phyloP scores from a whole-genome alignment of 805 yeast genomes.

The Lachancea sp. region DNA sequence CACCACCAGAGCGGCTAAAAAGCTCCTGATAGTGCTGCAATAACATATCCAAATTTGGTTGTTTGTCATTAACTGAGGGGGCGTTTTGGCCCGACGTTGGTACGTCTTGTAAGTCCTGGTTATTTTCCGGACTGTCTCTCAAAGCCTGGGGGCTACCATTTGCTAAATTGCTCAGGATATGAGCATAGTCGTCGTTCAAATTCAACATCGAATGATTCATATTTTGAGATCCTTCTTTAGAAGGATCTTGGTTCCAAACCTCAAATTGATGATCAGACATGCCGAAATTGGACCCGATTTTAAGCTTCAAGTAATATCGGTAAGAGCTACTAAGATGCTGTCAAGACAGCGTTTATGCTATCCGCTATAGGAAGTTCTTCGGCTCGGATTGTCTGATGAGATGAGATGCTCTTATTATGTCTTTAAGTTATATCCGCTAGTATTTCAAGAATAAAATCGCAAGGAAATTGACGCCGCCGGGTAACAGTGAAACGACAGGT shows the following conservation, averaged over 20 bases:
- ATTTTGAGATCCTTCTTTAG: conserved; percentile 2
- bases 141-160: conserved; percentile 14
- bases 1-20: conserved; percentile 15
- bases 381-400: not conserved
- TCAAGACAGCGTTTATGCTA: not conserved
- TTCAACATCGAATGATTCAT: conserved; percentile 19
- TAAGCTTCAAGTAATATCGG: conserved; percentile 5
- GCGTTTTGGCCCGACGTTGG: conserved; percentile 3
- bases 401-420: not conserved
- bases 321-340: not conserved
- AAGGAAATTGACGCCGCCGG: conserved; percentile 1
- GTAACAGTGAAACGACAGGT: not conserved
- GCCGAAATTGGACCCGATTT: too few relatives aligned
- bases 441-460: not conserved
- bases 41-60: conserved; percentile 22
- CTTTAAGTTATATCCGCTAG: not conserved
- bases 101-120: conserved; percentile 3
- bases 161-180: conserved; percentile 22
- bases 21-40: conserved; percentile 29
- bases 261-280: conserved; percentile 5
- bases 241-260: conserved; percentile 6
- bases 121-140: conserved; percentile 4
- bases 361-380: not conserved
- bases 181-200: conserved; percentile 25
- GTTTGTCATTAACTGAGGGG: conserved; percentile 14